These are phyloP conservation scores for Verticillium isaacii DNA, from an alignment of 2,329 filamentous ascomycete genomes.

Conservation along the genomic window DNA sequence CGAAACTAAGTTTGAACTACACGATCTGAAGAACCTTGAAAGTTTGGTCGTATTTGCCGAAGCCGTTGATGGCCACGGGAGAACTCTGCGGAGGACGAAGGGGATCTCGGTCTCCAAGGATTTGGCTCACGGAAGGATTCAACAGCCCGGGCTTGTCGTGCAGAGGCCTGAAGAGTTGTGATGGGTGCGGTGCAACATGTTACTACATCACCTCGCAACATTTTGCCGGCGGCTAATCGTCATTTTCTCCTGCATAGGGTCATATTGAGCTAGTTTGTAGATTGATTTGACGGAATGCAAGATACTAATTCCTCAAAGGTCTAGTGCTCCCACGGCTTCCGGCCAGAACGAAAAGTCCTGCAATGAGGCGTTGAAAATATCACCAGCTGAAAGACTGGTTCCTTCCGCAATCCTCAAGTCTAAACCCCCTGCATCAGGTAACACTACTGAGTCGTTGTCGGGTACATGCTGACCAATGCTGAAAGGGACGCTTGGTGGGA, in stretches of 20 bases:
- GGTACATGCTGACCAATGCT: neutral
- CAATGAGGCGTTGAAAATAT: neutral
- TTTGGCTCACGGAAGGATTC: neutral
- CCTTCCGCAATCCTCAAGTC: neutral
- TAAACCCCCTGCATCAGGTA: neutral
- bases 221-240: too few species aligned
- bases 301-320: neutral
- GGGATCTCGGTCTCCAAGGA: neutral
- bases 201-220: too few species aligned
- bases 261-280: too few species aligned
- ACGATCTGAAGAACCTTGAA: too few species aligned
- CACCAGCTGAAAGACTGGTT: neutral
- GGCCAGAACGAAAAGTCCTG: neutral
- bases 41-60: neutral
- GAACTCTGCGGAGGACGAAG: neutral
- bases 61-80: neutral
- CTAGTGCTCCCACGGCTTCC: neutral
- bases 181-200: neutral
- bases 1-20: slow-evolving; percentile 36
- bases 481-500: neutral
- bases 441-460: too few species aligned
- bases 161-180: neutral
- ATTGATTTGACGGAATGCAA: too few species aligned
- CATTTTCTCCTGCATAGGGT: too few species aligned
- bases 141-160: neutral